Evolutionary conservation across 2,329 filamentous ascomycete genomes (phyloP).

Genomic region (Stagonosporopsis rhizophila): DNA sequence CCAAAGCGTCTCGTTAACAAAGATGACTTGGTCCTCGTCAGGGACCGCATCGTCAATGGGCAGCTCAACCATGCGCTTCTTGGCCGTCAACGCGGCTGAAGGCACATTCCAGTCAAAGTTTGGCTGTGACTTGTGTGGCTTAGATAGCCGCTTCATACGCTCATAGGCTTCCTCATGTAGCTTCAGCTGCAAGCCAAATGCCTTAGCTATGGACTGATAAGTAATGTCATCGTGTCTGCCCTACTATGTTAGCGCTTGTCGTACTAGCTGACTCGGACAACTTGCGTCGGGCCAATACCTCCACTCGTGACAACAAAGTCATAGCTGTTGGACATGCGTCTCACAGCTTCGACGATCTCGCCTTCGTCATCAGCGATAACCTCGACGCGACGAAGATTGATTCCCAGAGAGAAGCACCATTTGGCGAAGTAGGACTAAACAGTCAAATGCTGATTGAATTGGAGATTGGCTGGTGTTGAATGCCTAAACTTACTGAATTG

Average conservation of each 20-base stretch:
- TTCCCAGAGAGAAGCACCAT: conserved; percentile 70
- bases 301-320: conserved; percentile 96
- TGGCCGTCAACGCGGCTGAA: conserved; percentile 78
- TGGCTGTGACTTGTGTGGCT: conserved; percentile 73
- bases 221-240: conserved; percentile 94
- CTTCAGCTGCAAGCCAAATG: conserved; percentile 77
- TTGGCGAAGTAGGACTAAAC: conserved; percentile 65
- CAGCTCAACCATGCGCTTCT: conserved; percentile 88
- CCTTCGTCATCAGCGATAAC: conserved; percentile 91
- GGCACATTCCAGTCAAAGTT: conserved; percentile 86
- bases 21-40: conserved; percentile 75
- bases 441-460: neutral
- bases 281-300: conserved; percentile 93
- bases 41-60: conserved; percentile 74
- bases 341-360: conserved; percentile 87
- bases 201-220: conserved; percentile 91
- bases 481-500: conserved; percentile 57
- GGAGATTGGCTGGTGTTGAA: neutral
- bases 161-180: conserved; percentile 79
- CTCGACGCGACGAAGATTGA: conserved; percentile 82
- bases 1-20: conserved; percentile 83
- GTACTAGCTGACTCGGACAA: conserved; percentile 20
- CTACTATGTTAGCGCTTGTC: conserved; percentile 17
- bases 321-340: conserved; percentile 85
- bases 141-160: conserved; percentile 83